Evolutionary conservation across 164 flowering plant genomes (phyloP), one percentile per base, ranked within the genome.

Genomic region (Umbilicus rupestris): DNA sequence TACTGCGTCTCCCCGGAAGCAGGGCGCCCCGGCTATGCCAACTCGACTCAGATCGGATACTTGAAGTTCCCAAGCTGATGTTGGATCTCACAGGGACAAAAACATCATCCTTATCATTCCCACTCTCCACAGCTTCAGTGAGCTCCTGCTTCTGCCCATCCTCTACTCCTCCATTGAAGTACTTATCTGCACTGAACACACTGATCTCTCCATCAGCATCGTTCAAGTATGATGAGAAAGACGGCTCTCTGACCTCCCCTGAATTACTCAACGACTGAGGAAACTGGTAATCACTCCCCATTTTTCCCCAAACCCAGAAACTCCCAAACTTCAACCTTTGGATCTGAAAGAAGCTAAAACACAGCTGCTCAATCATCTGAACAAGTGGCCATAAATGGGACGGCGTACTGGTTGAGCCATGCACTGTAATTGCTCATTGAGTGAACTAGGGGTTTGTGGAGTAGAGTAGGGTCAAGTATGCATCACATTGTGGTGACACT

Each of bases 1-100:
- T 28, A 8, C 66, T 70, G 29, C 39, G 70, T 3, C 49, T 71
- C 52, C 58, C 69, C 1, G 68, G 55, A 42, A 92, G 62, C 28
- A 92, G 67, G 4, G 79, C 81, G 14, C 75, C 81, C 63, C 80
- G 87, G 81, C 96, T 92, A 75, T 92, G 87, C 81, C 77, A 80
- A 66, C 98, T 92, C 2, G 84, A 77, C 66, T 84, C 87, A 7
- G 98, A 90, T 19, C 68, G 74, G 63, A 70, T 46, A 70, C 93
- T 85, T 2, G 81, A 84, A 44, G 89, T 78, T 66, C 73, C 78
- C 3, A 72, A 65, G 52, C 59, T 74, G 37, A 69, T 19, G 26
- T 69, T 72, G 15, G 71, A 73, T 26, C 72, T 78, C 30, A 58
- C 19, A 5, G 30, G 64, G 6, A 45, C 62, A 15, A 39, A 8